Conservation (phyloP, 2,329 filamentous ascomycete genomes). For the Scopulariopsis brevicaulis region DNA sequence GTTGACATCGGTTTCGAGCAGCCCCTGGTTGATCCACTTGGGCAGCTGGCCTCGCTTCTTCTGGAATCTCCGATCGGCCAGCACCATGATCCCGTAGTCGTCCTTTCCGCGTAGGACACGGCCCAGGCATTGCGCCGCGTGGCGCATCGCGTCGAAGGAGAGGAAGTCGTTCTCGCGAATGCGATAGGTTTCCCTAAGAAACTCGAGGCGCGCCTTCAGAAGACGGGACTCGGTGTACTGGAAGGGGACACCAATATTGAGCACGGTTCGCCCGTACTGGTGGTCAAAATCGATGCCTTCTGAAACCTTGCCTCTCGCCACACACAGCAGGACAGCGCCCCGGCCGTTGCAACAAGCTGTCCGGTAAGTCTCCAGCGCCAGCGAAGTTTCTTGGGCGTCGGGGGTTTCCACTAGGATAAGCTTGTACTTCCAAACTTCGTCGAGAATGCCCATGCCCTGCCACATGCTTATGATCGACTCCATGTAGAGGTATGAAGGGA, state of each 20-base stretch:
- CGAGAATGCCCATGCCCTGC: constrained; percentile 96
- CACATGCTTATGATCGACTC: constrained; percentile 98
- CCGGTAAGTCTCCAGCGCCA: constrained; percentile 91
- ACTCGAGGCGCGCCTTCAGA: constrained; percentile 88
- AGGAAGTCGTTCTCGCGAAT: constrained; percentile 96
- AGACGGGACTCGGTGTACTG: constrained; percentile 98
- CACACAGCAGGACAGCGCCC: constrained; percentile 84
- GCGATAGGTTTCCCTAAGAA: constrained; percentile 91
- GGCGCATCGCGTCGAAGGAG: constrained; percentile 98
- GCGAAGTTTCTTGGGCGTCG: constrained; percentile 90
- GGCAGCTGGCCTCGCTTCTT: constrained; percentile 86
- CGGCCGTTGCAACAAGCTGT: constrained; percentile 96
- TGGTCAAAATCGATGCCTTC: constrained; percentile 99
- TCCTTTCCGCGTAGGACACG: constrained; percentile 93
- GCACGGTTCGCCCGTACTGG: constrained; percentile 89
- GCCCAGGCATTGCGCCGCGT: constrained; percentile 90
- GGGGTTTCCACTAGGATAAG: constrained; percentile 96
- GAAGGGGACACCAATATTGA: constrained; percentile 95
- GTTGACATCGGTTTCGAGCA: constrained; percentile 77
- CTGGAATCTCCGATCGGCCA: constrained; percentile 86
- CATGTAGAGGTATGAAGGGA: constrained; percentile 98
- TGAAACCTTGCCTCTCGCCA: constrained; percentile 92
- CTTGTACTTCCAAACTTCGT: constrained; percentile 99
- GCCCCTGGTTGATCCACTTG: constrained; percentile 89
- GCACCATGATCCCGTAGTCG: constrained; percentile 99